Conservation (phyloP, 1,284 basidiomycete species). For the Irpex rosettiformis region DNA sequence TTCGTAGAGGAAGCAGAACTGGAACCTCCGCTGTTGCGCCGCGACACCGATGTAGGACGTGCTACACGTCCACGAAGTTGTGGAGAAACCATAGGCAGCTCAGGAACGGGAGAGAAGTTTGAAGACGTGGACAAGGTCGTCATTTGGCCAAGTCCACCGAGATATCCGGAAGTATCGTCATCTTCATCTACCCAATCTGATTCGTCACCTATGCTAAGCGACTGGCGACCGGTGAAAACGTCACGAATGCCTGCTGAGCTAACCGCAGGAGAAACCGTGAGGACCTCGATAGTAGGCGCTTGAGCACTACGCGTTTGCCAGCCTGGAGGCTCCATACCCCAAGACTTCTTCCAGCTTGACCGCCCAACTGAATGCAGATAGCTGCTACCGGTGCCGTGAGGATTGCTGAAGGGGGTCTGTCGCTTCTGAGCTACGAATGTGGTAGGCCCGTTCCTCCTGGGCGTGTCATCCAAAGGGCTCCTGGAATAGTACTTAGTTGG, state of each 20-base stretch:
- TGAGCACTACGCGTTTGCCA: slow-evolving; percentile 73
- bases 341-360: slow-evolving; percentile 84
- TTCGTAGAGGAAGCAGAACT: background rate
- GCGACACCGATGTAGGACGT: slow-evolving; percentile 17
- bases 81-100: slow-evolving; percentile 21
- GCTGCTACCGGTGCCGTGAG: slow-evolving; percentile 31
- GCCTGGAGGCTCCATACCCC: slow-evolving; percentile 80
- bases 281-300: slow-evolving; percentile 67
- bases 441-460: slow-evolving; percentile 41
- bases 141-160: slow-evolving; percentile 74
- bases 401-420: slow-evolving; percentile 60
- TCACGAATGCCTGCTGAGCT: slow-evolving; percentile 54
- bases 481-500: slow-evolving; percentile 44
- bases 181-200: slow-evolving; percentile 85
- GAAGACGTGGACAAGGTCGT: slow-evolving; percentile 34
- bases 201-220: slow-evolving; percentile 63
- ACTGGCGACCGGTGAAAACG: slow-evolving; percentile 68
- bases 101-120: slow-evolving; percentile 16
- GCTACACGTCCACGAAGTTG: slow-evolving; percentile 17
- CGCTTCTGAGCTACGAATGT: slow-evolving; percentile 77
- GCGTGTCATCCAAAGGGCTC: slow-evolving; percentile 47
- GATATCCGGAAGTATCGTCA: slow-evolving; percentile 71
- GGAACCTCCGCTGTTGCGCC: slow-evolving; percentile 25
- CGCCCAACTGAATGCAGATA: slow-evolving; percentile 49
- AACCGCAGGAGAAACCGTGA: slow-evolving; percentile 55